Evolutionary conservation across 106 monocot genomes (phyloP), one percentile per base, ranked within the genome.

Genomic region (Posidonia australis): DNA sequence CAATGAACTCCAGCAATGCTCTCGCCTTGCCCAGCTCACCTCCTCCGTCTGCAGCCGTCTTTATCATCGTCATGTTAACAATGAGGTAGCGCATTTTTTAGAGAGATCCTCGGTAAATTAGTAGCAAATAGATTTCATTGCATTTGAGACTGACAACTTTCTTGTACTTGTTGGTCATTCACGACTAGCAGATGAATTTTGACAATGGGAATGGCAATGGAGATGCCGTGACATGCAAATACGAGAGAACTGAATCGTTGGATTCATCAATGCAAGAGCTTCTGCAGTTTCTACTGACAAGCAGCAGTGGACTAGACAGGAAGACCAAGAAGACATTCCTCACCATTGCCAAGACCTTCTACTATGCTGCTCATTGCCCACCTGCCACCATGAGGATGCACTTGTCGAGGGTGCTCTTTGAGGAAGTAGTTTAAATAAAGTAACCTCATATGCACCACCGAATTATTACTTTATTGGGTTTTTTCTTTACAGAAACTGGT

Each of bases 331-430:
- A 80, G 55, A 82, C 92, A 25, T 87, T 87, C 65, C 75, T 92
- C 1, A 29, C 27, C 5, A 73, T 92, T 13, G 80, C 71, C 16
- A 92, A 80, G 67, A 92, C 87, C 78, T 82, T 65, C 64, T 92
- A 78, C 66, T 92, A 92, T 47, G 51, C 61, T 31, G 84, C 87
- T 9, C 70, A 70, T 43, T 87, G 84, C 65, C 47, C 87, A 25
- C 46, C 75, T 10, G 22, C 51, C 21, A 76, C 76, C 16, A 58
- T 87, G 29, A 53, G 74, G 55, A 53, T 9, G n/a, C 84, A 92
- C 67, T 84, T 92, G 32, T 57, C 80, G 11, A 80, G 78, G 69
- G 87, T 92, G n/a, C 69, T 92, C 46, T 92, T 87, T 42, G 68
- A 87, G 19, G 46, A 17, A 46, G 83, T 81, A 0, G 51, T 9